Base-by-base conservation (phyloP, 2,329 filamentous ascomycete species). In the Sporothrix luriei region DNA sequence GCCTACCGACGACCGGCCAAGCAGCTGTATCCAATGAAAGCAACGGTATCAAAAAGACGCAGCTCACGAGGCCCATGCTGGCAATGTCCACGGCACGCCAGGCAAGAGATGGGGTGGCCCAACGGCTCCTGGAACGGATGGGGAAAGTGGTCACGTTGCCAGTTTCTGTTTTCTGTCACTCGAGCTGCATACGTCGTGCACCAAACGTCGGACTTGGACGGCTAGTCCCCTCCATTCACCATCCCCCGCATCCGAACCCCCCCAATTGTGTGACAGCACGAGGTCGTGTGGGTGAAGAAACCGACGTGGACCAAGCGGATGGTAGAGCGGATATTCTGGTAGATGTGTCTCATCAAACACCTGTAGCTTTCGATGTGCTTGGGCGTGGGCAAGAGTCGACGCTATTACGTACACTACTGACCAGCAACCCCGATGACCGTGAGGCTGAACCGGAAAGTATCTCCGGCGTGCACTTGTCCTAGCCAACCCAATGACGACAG, bases 391-490 rank as follows among this genome's bases (percentile, higher is more conserved):
- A 33, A 1, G 33, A 9, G 26, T 19, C 40, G 62, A 24, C 68
- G 68, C 68, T 69, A 69, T 66, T 69, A 69, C 68, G 68, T 69
- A 66, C 68, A 69, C 43, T 33, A n/a, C 40, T 40, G 26, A 13
- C 59, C 59, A 55, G 43, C 46, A 9, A 1, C 4, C 9, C 38
- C 11, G 19, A 33, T 26, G 38, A 62, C 46, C 11, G n/a, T 19
- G 46, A 26, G 57, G 57, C 57, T 62, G 57, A 46, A 62, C 4
- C 33, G 0, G 9, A 5, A 33, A 33, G 33, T 33, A 33, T 33
- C 9, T 9, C 1, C 33, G 33, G 3, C 33, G 33, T 33, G 4
- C 33, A 7, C 33, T 4, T 33, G 33, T 33, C 6, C 1, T 33
- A 33, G 29, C 29, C 29, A 6, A 1, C 29, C 5, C 7, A 33